Evolutionary conservation across 345 rosid species (phyloP), one percentile per base, ranked within the genome.

Genomic region (Eucalyptus urophylla): DNA sequence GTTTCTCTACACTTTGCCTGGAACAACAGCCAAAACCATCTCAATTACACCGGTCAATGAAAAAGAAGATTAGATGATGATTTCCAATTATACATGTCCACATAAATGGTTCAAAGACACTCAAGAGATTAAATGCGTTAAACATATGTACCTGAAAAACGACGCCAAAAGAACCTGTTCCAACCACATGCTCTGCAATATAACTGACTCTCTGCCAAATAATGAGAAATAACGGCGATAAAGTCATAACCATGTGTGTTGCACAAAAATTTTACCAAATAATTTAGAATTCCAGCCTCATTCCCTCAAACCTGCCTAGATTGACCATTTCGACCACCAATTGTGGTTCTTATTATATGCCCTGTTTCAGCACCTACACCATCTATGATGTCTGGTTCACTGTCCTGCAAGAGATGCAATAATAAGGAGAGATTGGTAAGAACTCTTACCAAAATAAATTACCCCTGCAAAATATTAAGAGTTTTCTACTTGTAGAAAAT

Each of bases 1-100:
- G 98, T 96, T 95, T 98, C 99, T 89, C 97, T 91, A 90, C 99
- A 98, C 93, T 97, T 98, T 31, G 99, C 99, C 99, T 98, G 94
- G 91, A 89, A 45, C 86, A 88, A 88, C 86, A 92, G 88, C 89
- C 90, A 85, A 89, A 90, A 87, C 69, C 47, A 67, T 81, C 88
- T 88, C 89, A 86, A 16, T 8, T 76, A 76, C 85, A 76, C 47
- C 16, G 5, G 47, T 76, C 85, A 43, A 40, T 40, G 47, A 76
- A 76, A 40, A 76, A 37, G 69, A 76, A 76, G 47, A 40, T 76
- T 40, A 76, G 14, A 40, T 76, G 83, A 87, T 50, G 13, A 44
- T 43, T 67, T 88, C 54, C 31, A 4, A 56, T 56, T 83, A 67
- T 16, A 50, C 72, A 31, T 31, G 14, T 29, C 27, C 8, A n/a